A percentile compares a stretch with the other conserved stretches of the same genome.
Evolutionary conservation across 2,329 filamentous ascomycete species (phyloP).

Genomic region (Verticillium isaacii): DNA sequence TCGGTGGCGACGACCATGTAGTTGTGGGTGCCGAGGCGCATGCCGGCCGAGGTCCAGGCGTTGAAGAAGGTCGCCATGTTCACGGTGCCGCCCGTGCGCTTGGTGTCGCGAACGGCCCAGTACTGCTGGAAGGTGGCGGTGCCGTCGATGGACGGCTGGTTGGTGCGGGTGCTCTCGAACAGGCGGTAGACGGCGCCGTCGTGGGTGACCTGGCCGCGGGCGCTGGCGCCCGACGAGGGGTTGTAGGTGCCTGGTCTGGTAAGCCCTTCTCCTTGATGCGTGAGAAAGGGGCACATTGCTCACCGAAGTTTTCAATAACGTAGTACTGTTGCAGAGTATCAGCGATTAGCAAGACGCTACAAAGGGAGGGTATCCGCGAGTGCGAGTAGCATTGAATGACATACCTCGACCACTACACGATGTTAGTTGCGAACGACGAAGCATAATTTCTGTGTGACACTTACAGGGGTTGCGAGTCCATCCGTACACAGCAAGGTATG

Average conservation of each 20-base stretch:
- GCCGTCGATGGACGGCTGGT: slow-evolving; percentile 49
- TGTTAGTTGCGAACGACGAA: slow-evolving; percentile 26
- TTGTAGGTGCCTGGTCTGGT: slow-evolving; percentile 5
- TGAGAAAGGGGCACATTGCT: neutral
- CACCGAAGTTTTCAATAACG: slow-evolving; percentile 9
- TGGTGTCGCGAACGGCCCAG: slow-evolving; percentile 40
- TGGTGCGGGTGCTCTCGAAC: slow-evolving; percentile 40
- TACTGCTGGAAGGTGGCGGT: slow-evolving; percentile 51
- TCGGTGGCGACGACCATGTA: slow-evolving; percentile 50
- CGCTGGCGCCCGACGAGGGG: slow-evolving; percentile 17
- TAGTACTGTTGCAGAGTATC: neutral
- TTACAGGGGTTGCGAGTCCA: slow-evolving; percentile 26
- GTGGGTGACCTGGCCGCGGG: slow-evolving; percentile 43
- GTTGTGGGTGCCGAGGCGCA: slow-evolving; percentile 44
- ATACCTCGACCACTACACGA: slow-evolving; percentile 2
- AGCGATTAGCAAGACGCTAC: neutral
- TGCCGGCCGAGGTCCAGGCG: slow-evolving; percentile 44
- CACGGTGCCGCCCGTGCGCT: slow-evolving; percentile 48
- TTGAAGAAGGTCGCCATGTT: slow-evolving; percentile 48
- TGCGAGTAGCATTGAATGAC: neutral
- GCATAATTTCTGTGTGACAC: neutral
- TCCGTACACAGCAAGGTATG: slow-evolving; percentile 32
- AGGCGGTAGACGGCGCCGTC: slow-evolving; percentile 51
- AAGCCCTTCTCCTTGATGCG: neutral
- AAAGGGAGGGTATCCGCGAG: neutral